phyloP scores from a whole-genome alignment of 805 yeast genomes.

The Kazachstania kunashirensis region DNA sequence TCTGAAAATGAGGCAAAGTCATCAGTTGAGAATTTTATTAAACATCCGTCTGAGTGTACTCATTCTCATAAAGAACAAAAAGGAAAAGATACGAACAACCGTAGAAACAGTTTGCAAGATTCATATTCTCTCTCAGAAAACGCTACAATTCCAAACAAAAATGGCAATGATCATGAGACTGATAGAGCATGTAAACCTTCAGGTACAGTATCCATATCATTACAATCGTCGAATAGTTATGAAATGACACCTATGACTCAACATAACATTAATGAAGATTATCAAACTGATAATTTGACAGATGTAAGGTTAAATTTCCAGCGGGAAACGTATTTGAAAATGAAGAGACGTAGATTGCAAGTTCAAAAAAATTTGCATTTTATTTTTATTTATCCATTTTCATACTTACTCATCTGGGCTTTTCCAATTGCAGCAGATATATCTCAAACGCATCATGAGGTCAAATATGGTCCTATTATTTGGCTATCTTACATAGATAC shows the following conservation, averaged over 20 bases:
- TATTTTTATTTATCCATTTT: slow-evolving; percentile 75
- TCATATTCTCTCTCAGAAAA: no score
- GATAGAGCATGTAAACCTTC: background rate
- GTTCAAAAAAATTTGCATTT: slow-evolving; percentile 71
- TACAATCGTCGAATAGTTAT: no score
- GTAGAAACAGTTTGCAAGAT: no score
- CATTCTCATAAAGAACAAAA: no score
- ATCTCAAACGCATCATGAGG: slow-evolving; percentile 42
- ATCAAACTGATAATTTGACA: slow-evolving; percentile 5
- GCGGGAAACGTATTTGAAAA: slow-evolving; percentile 48
- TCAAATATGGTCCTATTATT: slow-evolving; percentile 40
- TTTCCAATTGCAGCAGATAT: slow-evolving; percentile 65
- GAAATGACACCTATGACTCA: slow-evolving; percentile 1
- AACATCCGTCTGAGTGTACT: no score
- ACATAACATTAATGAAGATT: background rate
- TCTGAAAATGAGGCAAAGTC: background rate
- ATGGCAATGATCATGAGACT: background rate
- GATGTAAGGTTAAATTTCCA: slow-evolving; percentile 36
- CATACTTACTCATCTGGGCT: slow-evolving; percentile 73
- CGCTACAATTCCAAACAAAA: no score
- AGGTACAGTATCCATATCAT: no score
- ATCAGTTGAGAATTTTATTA: background rate
- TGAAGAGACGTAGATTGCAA: slow-evolving; percentile 51
- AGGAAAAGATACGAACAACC: no score
- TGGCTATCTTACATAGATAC: slow-evolving; percentile 65